Evolutionary conservation across 441 rosid genomes (phyloP), one percentile per base, ranked within the genome.

Genomic region (Pelargonium myrrhifolium): DNA sequence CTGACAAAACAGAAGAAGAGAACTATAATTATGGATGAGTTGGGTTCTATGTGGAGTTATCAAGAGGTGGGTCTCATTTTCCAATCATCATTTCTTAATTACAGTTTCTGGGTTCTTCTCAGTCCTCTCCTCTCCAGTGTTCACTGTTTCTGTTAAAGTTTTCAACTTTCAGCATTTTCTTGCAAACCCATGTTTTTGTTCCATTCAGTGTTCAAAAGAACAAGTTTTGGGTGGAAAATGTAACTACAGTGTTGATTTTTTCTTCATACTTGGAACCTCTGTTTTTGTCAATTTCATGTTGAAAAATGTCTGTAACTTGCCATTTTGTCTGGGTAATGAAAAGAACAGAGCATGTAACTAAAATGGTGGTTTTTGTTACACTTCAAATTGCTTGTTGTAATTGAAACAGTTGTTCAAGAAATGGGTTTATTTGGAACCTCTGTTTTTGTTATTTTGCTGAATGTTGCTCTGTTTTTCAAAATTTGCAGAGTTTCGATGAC

Each of bases 1-100:
- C 14, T 65, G 10, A 65, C 70, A 26, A 63, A 39, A 43, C n/a
- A 7, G 53, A 42, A n/a, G 43, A 66, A 58, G 56, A 56, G 21
- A 62, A 18, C n/a, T 55, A 59, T 35, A 51, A 90, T 11, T 11
- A 47, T 91, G 99, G 99, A 90, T 59, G 94, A 87, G 0, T 68
- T 89, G 75, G 83, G 86, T 71, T 84, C 79, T 67, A 9, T 87
- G 35, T 88, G 96, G 96, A 76, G 62, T 79, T 84, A 79, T 67
- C 85, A 81, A 70, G 96, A 89, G 96, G 99, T 93, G 67, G 6
- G 87, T 74, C 17, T 47, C 53, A 47, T 47, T 9, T 2, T 4
- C 11, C 53, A 24, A 24, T 24, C 28, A 24, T 24, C 28, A 24
- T 24, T 24, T 24, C 28, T 24, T 24, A 24, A 24, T 24, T 24